Percentiles rank a stretch among this genome's conserved stretches.
These are phyloP conservation scores for Niebla homalea DNA, from an alignment of 495 filamentous ascomycete genomes.

Conservation along the genomic window DNA sequence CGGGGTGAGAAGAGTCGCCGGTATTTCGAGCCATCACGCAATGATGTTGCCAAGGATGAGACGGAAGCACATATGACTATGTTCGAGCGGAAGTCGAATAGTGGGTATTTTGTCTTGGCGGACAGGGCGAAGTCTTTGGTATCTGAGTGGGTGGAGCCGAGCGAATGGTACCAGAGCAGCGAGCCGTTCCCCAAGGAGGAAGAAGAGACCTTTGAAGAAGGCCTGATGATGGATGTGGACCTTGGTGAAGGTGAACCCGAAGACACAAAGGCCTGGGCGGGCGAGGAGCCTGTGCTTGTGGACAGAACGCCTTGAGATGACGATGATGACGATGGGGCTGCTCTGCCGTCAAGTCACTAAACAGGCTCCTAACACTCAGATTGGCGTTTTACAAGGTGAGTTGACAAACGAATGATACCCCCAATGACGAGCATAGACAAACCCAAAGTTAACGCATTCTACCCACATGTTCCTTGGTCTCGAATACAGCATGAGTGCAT, in stretches of 20 bases:
- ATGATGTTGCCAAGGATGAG: slow-evolving; percentile 69
- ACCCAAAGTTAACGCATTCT: too few relatives aligned
- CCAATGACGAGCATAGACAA: too few relatives aligned
- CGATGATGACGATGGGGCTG: too few relatives aligned
- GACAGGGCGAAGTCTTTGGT: slow-evolving; percentile 50
- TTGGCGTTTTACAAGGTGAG: too few relatives aligned
- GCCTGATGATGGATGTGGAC: background rate
- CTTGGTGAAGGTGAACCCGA: background rate
- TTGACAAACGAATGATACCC: too few relatives aligned
- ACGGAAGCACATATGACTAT: slow-evolving; percentile 73
- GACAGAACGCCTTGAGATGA: background rate
- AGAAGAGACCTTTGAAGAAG: background rate
- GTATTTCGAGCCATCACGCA: slow-evolving; percentile 33
- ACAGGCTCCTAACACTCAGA: too few relatives aligned
- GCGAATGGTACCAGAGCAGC: slow-evolving; percentile 5
- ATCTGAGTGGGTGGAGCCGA: slow-evolving; percentile 30
- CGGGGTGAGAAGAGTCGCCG: slow-evolving; percentile 36
- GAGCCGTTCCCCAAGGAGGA: background rate
- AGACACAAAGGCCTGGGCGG: background rate
- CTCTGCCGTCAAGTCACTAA: too few relatives aligned
- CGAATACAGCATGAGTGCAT: too few relatives aligned
- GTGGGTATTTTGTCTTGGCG: slow-evolving; percentile 57
- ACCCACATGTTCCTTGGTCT: too few relatives aligned
- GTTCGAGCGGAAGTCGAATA: slow-evolving; percentile 73
- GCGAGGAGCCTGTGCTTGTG: slow-evolving; percentile 1